Conservation (phyloP, 139 green algal genomes). For the Chlamydomonas applanata region DNA sequence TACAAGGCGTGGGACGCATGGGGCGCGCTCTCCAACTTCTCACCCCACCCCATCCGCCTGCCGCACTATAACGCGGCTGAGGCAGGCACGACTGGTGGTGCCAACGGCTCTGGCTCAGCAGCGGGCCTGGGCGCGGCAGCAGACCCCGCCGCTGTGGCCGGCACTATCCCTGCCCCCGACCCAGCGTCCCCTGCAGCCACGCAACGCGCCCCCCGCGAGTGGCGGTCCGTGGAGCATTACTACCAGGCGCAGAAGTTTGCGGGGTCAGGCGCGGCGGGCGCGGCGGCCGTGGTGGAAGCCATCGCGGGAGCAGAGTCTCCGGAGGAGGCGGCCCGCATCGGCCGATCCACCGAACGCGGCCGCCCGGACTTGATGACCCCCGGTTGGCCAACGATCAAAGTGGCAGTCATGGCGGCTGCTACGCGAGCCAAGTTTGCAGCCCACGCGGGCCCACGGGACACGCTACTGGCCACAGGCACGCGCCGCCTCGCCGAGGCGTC, state of each 20-base stretch:
- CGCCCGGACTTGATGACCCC: constrained; percentile 71
- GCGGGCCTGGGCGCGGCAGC: neutral
- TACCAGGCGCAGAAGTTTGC: constrained; percentile 91
- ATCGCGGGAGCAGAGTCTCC: constrained; percentile 74
- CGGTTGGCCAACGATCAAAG: constrained; percentile 81
- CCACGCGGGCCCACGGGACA: constrained; percentile 61
- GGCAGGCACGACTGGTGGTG: neutral
- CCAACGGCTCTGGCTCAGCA: too few species aligned
- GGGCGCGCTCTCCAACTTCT: constrained; percentile 95
- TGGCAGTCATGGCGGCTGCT: constrained; percentile 78
- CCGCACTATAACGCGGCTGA: constrained; percentile 2
- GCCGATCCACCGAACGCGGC: constrained; percentile 61
- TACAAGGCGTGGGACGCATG: constrained; percentile 96
- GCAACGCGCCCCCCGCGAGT: constrained; percentile 28
- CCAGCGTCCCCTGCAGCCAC: neutral
- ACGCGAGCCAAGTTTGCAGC: constrained; percentile 81
- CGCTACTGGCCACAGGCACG: constrained; percentile 77
- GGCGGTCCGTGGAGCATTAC: constrained; percentile 88
- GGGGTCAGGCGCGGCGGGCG: constrained; percentile 19
- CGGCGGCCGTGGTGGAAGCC: constrained; percentile 51
- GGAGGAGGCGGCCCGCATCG: constrained; percentile 86
- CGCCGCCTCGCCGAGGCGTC: constrained; percentile 33
- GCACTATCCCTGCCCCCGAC: neutral
- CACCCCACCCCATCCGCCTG: constrained; percentile 83
- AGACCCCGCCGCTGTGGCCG: neutral